A percentile compares a stretch with the other conserved stretches of the same genome.
Conservation (phyloP, 768 basidiomycete species). For the Hydnomerulius pinastri region DNA sequence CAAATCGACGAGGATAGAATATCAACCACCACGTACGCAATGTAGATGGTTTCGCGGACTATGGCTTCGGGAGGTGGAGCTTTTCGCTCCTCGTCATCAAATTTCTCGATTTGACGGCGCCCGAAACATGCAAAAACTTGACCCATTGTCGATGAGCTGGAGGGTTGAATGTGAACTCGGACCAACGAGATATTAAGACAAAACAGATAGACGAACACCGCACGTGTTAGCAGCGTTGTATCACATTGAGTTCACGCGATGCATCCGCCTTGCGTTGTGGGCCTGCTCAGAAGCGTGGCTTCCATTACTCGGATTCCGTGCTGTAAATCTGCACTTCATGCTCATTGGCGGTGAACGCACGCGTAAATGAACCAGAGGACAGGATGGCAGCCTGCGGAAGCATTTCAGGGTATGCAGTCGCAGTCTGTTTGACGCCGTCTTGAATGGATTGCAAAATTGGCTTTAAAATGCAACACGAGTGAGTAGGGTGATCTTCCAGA, state of each 20-base stretch:
- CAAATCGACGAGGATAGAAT: background rate
- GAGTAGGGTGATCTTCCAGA: background rate
- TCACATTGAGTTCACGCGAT: conserved; percentile 29
- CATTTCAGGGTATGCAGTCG: conserved; percentile 5
- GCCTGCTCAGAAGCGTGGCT: conserved; percentile 27
- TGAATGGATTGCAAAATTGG: conserved; percentile 13
- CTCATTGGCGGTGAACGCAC: conserved; percentile 19
- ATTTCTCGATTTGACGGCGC: conserved; percentile 26
- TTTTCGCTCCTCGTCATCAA: conserved; percentile 29
- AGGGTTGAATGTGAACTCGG: conserved; percentile 14
- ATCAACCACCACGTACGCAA: conserved; percentile 23
- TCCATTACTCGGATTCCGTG: conserved; percentile 16
- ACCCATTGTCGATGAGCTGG: conserved; percentile 28
- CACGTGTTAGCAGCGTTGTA: conserved; percentile 32
- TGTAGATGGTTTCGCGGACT: conserved; percentile 27
- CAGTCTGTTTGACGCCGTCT: background rate
- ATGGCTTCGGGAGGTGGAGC: conserved; percentile 13
- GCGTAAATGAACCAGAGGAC: conserved; percentile 12
- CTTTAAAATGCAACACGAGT: background rate
- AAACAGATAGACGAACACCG: conserved; percentile 21
- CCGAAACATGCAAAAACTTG: conserved; percentile 28
- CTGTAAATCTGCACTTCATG: conserved; percentile 21
- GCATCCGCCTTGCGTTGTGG: conserved; percentile 26
- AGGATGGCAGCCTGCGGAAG: background rate
- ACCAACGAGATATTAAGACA: conserved; percentile 26